phyloP scores from a whole-genome alignment of 257 asterid species.

The Petrea volubilis region DNA sequence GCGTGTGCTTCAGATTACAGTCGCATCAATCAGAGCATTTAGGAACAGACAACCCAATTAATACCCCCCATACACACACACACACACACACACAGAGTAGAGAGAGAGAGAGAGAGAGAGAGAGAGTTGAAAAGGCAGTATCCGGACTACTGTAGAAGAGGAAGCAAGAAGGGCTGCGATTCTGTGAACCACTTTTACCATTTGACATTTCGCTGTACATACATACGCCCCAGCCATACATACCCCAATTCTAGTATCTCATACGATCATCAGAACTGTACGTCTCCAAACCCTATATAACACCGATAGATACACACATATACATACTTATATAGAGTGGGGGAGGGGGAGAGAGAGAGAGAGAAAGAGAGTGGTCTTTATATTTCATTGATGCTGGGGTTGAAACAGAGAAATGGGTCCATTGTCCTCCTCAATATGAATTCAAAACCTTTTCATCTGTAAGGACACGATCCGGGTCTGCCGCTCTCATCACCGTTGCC shows the following conservation, averaged over 20 bases:
- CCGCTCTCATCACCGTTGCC: constrained; percentile 58
- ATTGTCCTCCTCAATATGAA: constrained; percentile 34
- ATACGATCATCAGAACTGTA: not conserved
- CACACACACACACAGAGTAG: not conserved
- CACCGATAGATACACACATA: no score
- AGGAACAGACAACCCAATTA: constrained; percentile 19
- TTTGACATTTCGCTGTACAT: constrained; percentile 25
- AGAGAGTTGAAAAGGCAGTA: constrained; percentile 20
- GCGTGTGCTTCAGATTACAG: constrained; percentile 6
- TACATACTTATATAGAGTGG: not conserved
- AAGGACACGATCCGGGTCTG: constrained; percentile 76
- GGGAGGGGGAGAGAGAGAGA: constrained; percentile 8
- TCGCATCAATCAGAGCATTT: constrained; percentile 18
- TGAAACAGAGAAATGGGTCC: constrained; percentile 36
- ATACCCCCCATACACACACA: not conserved
- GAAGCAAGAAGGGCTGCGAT: constrained; percentile 20
- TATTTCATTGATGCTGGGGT: constrained; percentile 5
- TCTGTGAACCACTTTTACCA: constrained; percentile 21
- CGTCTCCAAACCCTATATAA: constrained; percentile 22
- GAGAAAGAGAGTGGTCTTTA: not conserved
- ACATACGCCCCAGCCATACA: not conserved
- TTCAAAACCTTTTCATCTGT: constrained; percentile 36
- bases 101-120: constrained; percentile 16
- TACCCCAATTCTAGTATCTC: not conserved
- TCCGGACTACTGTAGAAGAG: constrained; percentile 37